Evolutionary conservation across 768 basidiomycete species (phyloP), one percentile per base, ranked within the genome.

Genomic region (Lactarius tabidus): DNA sequence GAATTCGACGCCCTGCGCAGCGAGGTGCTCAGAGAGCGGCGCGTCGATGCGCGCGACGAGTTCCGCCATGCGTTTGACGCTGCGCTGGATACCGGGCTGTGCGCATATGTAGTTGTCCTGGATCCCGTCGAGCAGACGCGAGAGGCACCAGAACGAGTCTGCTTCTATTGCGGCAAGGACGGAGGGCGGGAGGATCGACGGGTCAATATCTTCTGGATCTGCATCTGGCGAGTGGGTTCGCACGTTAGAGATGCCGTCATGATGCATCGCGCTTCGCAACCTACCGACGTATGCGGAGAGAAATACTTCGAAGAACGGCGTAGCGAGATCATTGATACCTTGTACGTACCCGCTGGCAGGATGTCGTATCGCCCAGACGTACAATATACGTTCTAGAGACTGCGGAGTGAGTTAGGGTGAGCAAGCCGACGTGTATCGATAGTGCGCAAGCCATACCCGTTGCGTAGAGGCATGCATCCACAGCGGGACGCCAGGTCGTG

Each of bases 361-460:
- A 79, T 98, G 97, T 69, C 97, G 86, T 72, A 98, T 97, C 15
- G 97, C 97, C 96, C 97, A 98, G 20, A 99, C 95, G 71, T 98
- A 99, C 36, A 99, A 79, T 65, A 99, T 94, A 58, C 95, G 84
- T 77, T 98, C 97, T 45, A 99, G 79, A 71, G 92, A 88, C 94
- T 96, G 76, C 64, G 10, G 15, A 26, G 6, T 35, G 33, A 67
- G 67, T 69, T 70, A 69, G 60, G 53, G n/a, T 23, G 23, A 48
- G 45, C 43, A 29, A 51, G 62, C 68, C 65, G 68, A 68, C 53
- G 60, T 53, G 56, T 35, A 35, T 31, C 38, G 58, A 56, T 12
- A 52, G 52, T 20, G 45, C 28, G 12, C 23, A 23, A 4, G 31
- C 74, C 86, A 72, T 75, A 94, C 95, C 70, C 95, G 81, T 74